Evolutionary conservation across 2,329 filamentous ascomycete genomes (phyloP).

Genomic region (Pseudocercospora cruenta): DNA sequence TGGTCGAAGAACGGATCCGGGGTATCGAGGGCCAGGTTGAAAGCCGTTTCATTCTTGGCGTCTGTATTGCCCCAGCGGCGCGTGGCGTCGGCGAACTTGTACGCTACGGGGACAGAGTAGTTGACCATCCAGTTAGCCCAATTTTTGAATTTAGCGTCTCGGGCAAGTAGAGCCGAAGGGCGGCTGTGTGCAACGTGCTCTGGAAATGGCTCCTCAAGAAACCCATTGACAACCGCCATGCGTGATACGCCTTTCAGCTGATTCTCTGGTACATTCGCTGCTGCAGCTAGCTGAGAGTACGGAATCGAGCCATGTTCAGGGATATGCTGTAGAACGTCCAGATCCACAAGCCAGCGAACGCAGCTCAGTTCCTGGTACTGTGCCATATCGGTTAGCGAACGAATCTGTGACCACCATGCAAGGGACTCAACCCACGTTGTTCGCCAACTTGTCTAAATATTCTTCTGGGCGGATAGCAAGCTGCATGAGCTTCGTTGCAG

Average conservation of each 20-base stretch:
- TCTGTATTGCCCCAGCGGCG: constrained; percentile 29
- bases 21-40: constrained; percentile 27
- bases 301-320: constrained; percentile 18
- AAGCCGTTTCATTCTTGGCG: constrained; percentile 28
- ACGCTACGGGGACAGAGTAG: constrained; percentile 27
- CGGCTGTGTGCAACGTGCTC: constrained; percentile 24
- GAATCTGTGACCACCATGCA: not conserved
- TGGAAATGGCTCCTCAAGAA: constrained; percentile 24
- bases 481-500: constrained; percentile 24
- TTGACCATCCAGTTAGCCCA: constrained; percentile 28
- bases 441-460: constrained; percentile 26
- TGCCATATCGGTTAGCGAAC: constrained; percentile 3
- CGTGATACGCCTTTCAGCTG: constrained; percentile 28
- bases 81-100: constrained; percentile 27
- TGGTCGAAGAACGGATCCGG: constrained; percentile 31
- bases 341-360: constrained; percentile 27
- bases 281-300: constrained; percentile 16
- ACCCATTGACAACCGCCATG: constrained; percentile 27
- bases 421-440: constrained; percentile 17
- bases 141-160: constrained; percentile 22
- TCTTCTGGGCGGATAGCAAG: constrained; percentile 26
- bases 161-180: constrained; percentile 22
- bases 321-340: constrained; percentile 23
- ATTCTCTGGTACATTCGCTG: constrained; percentile 20
- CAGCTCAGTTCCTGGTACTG: constrained; percentile 28